A percentile compares a stretch with the other conserved stretches of the same genome.
Evolutionary conservation across 2,329 filamentous ascomycete genomes (phyloP).

Genomic region (Diatrype stigma): DNA sequence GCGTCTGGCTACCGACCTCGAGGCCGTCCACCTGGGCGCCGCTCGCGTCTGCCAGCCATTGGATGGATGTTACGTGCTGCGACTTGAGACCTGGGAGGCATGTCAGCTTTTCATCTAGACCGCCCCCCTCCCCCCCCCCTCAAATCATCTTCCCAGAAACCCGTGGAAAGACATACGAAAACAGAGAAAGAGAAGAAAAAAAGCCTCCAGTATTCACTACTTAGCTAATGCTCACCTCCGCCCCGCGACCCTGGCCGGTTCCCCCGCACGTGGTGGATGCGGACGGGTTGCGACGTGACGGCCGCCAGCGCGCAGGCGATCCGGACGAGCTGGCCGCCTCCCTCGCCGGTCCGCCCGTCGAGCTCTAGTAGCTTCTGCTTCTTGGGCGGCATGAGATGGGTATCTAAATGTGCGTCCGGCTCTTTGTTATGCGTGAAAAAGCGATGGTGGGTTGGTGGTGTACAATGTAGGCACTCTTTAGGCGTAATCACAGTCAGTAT

Average conservation of each 20-base stretch:
- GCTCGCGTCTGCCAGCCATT: conserved; percentile 49
- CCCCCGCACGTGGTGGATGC: conserved; percentile 51
- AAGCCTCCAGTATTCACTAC: neutral
- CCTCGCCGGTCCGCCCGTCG: conserved; percentile 56
- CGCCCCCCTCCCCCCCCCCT: too few species aligned
- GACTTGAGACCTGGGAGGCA: conserved; percentile 48
- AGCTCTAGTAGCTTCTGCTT: conserved; percentile 36
- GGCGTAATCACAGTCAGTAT: too few species aligned
- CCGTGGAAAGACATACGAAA: too few species aligned
- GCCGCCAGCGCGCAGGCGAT: conserved; percentile 53
- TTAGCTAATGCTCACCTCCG: conserved; percentile 19
- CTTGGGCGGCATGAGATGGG: conserved; percentile 7
- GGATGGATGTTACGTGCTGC: conserved; percentile 55
- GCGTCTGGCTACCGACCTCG: conserved; percentile 43
- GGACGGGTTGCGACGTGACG: conserved; percentile 49
- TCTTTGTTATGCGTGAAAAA: too few species aligned
- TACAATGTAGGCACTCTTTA: too few species aligned
- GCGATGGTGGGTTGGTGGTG: too few species aligned
- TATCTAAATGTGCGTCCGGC: too few species aligned
- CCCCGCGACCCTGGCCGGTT: conserved; percentile 40
- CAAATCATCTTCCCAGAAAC: too few species aligned
- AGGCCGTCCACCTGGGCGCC: conserved; percentile 48
- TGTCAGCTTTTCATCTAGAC: conserved; percentile 1
- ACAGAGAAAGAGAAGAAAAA: too few species aligned
- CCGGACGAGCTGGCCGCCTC: conserved; percentile 58